Base-by-base conservation (phyloP, 352 stramenopile genomes). In the Phytophthora lateralis region DNA sequence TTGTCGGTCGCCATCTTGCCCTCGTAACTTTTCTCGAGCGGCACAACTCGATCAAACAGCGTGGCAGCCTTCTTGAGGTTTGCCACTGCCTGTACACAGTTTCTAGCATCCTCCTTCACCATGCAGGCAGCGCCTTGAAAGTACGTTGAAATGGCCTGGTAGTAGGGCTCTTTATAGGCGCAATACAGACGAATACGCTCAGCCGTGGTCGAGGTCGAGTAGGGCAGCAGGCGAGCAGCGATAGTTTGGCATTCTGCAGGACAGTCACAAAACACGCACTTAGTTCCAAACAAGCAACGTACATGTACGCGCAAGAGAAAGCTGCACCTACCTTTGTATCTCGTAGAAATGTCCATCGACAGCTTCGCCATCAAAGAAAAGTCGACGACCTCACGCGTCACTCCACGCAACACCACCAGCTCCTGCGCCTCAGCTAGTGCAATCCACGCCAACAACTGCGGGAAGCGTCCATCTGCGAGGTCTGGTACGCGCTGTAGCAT, bases 291-390 rank as follows among this genome's bases (percentile, higher is more conserved):
- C 27, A 32, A 38, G 30, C 32, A 0, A 38, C 26, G 32, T n/a
- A 38, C 4, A 32, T 2, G 3, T 9, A n/a, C 41, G 12, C 12
- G 20, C n/a, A 44, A 14, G n/a, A 49, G 10, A 56, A 30, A 17
- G 21, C 59, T n/a, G 8, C 26, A 30, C 26, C 26, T 34, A 76
- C 75, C 73, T 73, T 67, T 73, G 63, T 78, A 91, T 43, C 82
- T 73, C 38, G 46, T 42, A 11, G 78, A 72, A 29, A 89, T 69
- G 41, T 91, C 80, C 63, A 81, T 73, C 35, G 76, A 73, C 21
- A 91, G 60, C 54, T 86, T 89, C 59, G 71, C 69, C 76, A 90
- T 88, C 47, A 91, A 75, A 18, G 77, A 39, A n/a, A 76, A 87
- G 49, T 91, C 82, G 14, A 88, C 78, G 29, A 71, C 69, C 12